Evolutionary conservation across 768 basidiomycete genomes (phyloP).

Genomic region (Hygrophoropsis aurantiaca): DNA sequence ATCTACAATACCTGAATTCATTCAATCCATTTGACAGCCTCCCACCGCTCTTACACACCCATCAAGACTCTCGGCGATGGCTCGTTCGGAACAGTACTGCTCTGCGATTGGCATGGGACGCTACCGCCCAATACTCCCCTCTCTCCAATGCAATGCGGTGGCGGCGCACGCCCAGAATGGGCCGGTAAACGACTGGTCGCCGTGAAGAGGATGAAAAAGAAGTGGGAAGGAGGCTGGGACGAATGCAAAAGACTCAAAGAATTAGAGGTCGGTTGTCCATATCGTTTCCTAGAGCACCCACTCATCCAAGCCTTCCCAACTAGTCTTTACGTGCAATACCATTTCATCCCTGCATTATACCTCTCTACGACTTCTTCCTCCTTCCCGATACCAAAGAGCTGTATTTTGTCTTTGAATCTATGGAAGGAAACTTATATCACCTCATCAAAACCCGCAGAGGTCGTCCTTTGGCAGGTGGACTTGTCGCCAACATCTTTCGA

Average conservation of each 20-base stretch:
- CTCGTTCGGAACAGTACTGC: slow-evolving; percentile 97
- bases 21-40: slow-evolving; percentile 48
- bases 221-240: slow-evolving; percentile 97
- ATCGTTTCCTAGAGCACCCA: slow-evolving; percentile 10
- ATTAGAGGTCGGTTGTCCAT: slow-evolving; percentile 68
- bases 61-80: slow-evolving; percentile 98
- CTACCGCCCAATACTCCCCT: slow-evolving; percentile 88
- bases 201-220: slow-evolving; percentile 97
- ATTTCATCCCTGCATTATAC: slow-evolving; percentile 96
- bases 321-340: slow-evolving; percentile 96
- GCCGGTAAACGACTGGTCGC: slow-evolving; percentile 92
- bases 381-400: slow-evolving; percentile 95
- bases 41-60: slow-evolving; percentile 86
- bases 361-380: slow-evolving; percentile 98
- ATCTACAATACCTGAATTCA: slow-evolving; percentile 9
- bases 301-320: slow-evolving; percentile 15
- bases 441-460: slow-evolving; percentile 97
- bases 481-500: slow-evolving; percentile 91
- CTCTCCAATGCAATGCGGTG: slow-evolving; percentile 95
- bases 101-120: slow-evolving; percentile 98
- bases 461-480: slow-evolving; percentile 92
- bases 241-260: slow-evolving; percentile 96
- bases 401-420: slow-evolving; percentile 99
- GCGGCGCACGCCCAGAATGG: slow-evolving; percentile 92
- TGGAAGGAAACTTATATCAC: slow-evolving; percentile 99